A percentile compares a stretch with the other conserved stretches of the same genome.
Conservation (phyloP, 75 land plant species). For the Adiantum capillusveneris region DNA sequence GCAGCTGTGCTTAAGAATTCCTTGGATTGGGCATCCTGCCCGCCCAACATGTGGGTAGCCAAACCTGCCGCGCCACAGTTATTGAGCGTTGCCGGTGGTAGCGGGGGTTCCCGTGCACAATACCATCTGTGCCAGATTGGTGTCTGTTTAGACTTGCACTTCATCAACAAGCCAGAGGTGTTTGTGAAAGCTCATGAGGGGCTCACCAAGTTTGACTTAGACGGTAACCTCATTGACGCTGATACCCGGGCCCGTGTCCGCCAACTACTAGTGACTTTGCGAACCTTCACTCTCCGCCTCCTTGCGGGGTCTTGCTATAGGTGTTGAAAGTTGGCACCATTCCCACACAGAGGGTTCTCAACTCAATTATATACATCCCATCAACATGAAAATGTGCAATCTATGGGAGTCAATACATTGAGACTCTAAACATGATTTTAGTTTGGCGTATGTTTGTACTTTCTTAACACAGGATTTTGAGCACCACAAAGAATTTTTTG, state of each 20-base stretch:
- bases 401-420: no score
- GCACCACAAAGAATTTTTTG: no score
- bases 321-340: no score
- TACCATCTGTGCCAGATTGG: constrained; percentile 73
- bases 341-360: no score
- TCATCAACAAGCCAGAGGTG: constrained; percentile 73
- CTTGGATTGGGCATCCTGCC: constrained; percentile 14
- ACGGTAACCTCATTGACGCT: constrained; percentile 51
- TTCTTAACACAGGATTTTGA: no score
- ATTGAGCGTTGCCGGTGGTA: constrained; percentile 51
- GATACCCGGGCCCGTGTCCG: constrained; percentile 23
- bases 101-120: constrained; percentile 50
- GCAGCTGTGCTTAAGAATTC: constrained; percentile 25
- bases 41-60: constrained; percentile 28
- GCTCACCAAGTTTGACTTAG: constrained; percentile 43
- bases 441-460: no score
- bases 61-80: constrained; percentile 56
- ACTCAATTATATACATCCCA: no score
- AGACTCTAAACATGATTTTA: no score
- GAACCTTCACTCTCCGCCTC: constrained; percentile 38
- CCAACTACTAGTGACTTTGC: constrained; percentile 35
- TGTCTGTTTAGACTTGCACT: constrained; percentile 66
- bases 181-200: constrained; percentile 35
- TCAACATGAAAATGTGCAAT: no score
- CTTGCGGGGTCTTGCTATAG: no score